Percentiles rank a stretch among this genome's conserved stretches.
Conservation (phyloP, 2,329 filamentous ascomycete species). For the Cordyceps cicadae region DNA sequence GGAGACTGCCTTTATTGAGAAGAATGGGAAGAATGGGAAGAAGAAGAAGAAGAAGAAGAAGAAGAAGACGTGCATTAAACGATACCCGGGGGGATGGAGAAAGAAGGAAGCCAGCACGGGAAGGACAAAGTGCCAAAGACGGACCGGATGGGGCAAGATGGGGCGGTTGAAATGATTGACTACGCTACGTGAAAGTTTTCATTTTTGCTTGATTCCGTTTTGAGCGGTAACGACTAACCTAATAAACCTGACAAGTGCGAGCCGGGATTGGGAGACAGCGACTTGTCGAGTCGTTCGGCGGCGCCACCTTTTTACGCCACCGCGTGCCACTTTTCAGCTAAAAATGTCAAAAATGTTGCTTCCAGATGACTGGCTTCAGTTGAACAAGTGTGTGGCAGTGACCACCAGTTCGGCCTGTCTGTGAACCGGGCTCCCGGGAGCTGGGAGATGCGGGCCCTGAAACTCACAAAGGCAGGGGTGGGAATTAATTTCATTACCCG, state of each 20-base stretch:
- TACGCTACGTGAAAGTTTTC: neutral
- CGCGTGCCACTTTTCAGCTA: neutral
- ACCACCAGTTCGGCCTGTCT: neutral
- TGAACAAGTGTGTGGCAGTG: neutral
- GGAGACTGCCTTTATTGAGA: neutral
- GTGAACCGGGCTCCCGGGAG: neutral
- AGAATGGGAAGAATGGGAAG: neutral
- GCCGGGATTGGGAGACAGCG: neutral
- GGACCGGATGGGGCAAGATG: neutral
- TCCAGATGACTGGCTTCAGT: neutral
- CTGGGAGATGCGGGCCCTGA: neutral
- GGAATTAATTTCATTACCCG: too few relatives aligned
- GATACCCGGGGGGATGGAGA: neutral
- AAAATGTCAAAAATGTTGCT: neutral
- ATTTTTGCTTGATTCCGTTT: conserved; percentile 6
- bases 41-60: neutral
- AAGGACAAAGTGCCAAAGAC: neutral
- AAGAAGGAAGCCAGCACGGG: neutral
- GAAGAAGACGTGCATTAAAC: neutral
- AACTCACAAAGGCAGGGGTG: neutral
- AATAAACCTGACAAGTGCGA: neutral
- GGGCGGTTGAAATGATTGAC: neutral
- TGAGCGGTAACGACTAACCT: neutral
- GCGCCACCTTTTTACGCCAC: neutral
- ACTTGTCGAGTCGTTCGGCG: neutral